Conservation (phyloP, 192 early-diverging fungal genomes). For the Backusella westeae region DNA sequence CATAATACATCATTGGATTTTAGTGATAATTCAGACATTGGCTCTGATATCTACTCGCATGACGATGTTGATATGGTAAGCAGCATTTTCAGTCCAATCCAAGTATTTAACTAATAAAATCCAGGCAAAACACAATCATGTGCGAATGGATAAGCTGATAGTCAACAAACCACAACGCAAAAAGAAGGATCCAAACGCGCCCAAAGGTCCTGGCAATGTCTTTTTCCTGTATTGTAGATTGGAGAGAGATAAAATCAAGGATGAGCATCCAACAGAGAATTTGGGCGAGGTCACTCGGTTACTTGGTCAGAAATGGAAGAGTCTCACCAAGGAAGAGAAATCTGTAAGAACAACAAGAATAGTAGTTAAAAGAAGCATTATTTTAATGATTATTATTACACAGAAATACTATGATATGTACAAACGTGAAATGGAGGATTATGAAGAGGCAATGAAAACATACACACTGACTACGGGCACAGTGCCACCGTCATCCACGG, state of each 20-base stretch:
- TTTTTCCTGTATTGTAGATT: constrained; percentile 40
- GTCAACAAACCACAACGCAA: constrained; percentile 31
- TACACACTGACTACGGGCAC: neutral
- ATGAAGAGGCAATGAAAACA: constrained; percentile 34
- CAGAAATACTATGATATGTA: constrained; percentile 31
- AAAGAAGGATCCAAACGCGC: constrained; percentile 42
- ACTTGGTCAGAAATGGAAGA: constrained; percentile 43
- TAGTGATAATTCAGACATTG: constrained; percentile 21
- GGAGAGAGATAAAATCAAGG: constrained; percentile 43
- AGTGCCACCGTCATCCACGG: neutral
- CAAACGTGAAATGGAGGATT: constrained; percentile 25
- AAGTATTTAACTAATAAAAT: too few relatives aligned
- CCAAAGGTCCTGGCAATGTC: constrained; percentile 42
- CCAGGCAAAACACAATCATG: neutral
- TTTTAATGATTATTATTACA: neutral
- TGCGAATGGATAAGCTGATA: constrained; percentile 14
- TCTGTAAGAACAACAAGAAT: constrained; percentile 3
- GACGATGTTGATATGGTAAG: constrained; percentile 26
- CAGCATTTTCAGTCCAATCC: too few relatives aligned
- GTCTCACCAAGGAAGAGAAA: constrained; percentile 38
- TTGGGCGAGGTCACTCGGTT: constrained; percentile 38
- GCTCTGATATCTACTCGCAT: constrained; percentile 21
- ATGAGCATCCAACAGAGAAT: constrained; percentile 37
- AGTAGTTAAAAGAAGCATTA: neutral
- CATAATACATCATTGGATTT: constrained; percentile 8